These are phyloP conservation scores for Tothia fuscella DNA, from an alignment of 2,329 filamentous ascomycete species.

Conservation along the genomic window DNA sequence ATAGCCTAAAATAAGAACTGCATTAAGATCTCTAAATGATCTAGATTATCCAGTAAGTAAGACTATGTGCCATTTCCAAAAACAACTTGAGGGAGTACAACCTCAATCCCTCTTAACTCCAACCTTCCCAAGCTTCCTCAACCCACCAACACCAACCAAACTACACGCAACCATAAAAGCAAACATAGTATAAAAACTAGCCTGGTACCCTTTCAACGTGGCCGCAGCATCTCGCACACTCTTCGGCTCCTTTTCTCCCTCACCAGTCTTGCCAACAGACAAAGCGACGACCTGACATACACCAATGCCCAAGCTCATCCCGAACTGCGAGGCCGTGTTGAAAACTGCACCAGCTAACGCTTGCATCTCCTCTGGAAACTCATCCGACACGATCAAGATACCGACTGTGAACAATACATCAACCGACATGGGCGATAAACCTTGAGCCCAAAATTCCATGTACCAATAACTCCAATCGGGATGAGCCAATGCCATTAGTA, in stretches of 20 bases:
- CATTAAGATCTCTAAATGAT: too few species aligned
- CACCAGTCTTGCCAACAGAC: neutral
- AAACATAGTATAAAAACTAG: constrained; percentile 33
- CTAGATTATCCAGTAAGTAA: too few species aligned
- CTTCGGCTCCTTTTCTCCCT: neutral
- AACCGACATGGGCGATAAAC: constrained; percentile 31
- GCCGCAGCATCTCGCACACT: constrained; percentile 10
- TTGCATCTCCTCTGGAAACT: constrained; percentile 30
- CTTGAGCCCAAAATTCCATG: constrained; percentile 31
- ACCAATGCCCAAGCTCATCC: constrained; percentile 29
- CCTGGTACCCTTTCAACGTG: constrained; percentile 30
- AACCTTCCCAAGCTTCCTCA: constrained; percentile 33
- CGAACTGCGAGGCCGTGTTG: constrained; percentile 32
- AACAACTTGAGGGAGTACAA: too few species aligned
- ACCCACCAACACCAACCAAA: constrained; percentile 25
- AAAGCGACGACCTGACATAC: constrained; percentile 27
- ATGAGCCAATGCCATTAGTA: constrained; percentile 36
- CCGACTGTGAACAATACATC: constrained; percentile 34
- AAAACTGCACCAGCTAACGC: constrained; percentile 34
- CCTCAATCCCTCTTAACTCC: constrained; percentile 32
- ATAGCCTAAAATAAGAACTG: too few species aligned
- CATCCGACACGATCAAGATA: constrained; percentile 31
- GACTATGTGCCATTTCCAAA: too few species aligned
- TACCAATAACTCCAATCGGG: constrained; percentile 37
- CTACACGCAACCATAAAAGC: constrained; percentile 21